These are phyloP conservation scores for Haematococcus lacustris DNA, from an alignment of 139 green algal species.

Conservation along the genomic window DNA sequence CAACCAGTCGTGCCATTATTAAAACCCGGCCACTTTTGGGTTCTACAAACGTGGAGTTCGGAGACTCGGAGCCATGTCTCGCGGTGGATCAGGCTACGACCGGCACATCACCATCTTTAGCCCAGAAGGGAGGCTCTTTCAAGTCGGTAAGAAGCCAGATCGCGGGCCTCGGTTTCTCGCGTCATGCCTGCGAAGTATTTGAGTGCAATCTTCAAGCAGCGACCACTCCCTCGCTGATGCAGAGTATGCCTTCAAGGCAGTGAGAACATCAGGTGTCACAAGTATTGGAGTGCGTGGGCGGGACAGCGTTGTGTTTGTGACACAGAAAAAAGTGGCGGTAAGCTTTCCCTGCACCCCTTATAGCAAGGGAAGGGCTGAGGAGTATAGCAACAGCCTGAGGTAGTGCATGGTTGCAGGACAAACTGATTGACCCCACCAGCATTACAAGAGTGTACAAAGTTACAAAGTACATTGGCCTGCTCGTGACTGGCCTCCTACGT, in stretches of 20 bases:
- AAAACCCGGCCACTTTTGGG: too few species aligned
- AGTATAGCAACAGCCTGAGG: too few species aligned
- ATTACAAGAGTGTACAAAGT: conserved; percentile 87
- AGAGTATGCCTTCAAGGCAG: conserved; percentile 99
- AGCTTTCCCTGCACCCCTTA: too few species aligned
- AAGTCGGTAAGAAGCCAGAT: conserved; percentile 69
- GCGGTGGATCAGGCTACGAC: conserved; percentile 83
- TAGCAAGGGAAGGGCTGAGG: too few species aligned
- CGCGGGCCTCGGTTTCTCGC: neutral
- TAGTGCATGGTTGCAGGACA: conserved; percentile 88
- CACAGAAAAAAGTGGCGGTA: conserved; percentile 84
- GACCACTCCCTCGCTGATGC: neutral
- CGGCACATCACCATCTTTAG: conserved; percentile 96
- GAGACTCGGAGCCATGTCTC: conserved; percentile 50
- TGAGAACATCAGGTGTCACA: conserved; percentile 83
- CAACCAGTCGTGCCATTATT: too few species aligned
- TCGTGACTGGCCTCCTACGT: conserved; percentile 78
- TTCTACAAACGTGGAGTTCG: neutral
- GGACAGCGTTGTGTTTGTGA: conserved; percentile 88
- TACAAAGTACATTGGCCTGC: conserved; percentile 84
- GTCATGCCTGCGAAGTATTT: neutral
- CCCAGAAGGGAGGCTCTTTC: conserved; percentile 88
- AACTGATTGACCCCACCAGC: conserved; percentile 85
- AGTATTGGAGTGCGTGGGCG: conserved; percentile 86
- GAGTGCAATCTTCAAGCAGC: neutral